Conservation (phyloP, 352 stramenopile genomes). For the Globisporangium alternatum region DNA sequence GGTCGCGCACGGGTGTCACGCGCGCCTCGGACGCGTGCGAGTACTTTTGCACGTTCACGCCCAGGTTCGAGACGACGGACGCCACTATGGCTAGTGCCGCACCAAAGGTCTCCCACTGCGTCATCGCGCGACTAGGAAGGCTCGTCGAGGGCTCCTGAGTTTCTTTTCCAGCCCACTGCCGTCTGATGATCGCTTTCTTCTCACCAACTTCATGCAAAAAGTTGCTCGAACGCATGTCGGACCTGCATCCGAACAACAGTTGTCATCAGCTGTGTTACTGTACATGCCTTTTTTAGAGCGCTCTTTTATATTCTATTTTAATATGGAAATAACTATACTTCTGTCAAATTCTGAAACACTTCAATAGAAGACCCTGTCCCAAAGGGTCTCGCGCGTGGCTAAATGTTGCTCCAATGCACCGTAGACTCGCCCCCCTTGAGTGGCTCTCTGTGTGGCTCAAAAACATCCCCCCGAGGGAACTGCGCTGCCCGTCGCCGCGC, state of each 20-base stretch:
- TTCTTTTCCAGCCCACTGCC: not conserved
- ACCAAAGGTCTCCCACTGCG: constrained; percentile 78
- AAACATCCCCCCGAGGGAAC: constrained; percentile 12
- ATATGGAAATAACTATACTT: too few relatives aligned
- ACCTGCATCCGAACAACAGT: not conserved
- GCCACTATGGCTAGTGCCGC: constrained; percentile 72
- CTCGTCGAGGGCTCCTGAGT: not conserved
- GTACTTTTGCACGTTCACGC: constrained; percentile 90
- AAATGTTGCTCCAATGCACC: not conserved
- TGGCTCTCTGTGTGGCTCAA: constrained; percentile 1
- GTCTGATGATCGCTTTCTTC: not conserved
- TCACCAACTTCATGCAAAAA: not conserved
- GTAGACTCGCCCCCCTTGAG: not conserved
- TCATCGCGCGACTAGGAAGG: constrained; percentile 25
- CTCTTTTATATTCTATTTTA: not conserved
- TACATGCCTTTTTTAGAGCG: not conserved
- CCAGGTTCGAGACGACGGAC: constrained; percentile 86
- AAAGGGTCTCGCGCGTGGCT: not conserved
- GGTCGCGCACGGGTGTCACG: constrained; percentile 34
- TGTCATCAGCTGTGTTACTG: not conserved
- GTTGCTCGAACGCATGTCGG: not conserved
- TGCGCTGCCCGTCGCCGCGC: not conserved
- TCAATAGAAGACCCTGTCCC: not conserved
- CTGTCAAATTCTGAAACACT: not conserved
- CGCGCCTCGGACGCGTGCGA: constrained; percentile 66